Evolutionary conservation across 257 asterid genomes (phyloP).

Genomic region (Plantago elongata): DNA sequence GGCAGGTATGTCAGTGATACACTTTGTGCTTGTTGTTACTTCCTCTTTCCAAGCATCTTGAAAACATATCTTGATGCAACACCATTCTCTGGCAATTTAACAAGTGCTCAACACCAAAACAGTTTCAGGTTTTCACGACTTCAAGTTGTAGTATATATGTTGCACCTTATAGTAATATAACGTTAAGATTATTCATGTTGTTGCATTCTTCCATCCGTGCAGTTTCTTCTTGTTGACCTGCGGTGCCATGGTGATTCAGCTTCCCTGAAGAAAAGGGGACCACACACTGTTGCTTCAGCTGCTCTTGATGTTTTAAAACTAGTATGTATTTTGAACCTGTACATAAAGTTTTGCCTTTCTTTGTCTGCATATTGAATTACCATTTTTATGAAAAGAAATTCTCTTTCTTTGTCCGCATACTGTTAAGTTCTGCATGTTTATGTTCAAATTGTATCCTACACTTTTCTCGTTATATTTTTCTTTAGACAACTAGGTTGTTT

Average conservation of each 20-base stretch:
- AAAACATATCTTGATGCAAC: neutral
- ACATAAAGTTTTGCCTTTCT: neutral
- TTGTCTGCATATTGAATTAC: no score
- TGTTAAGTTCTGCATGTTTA: no score
- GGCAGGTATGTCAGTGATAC: conserved; percentile 60
- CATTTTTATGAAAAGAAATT: no score
- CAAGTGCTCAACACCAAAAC: conserved; percentile 7
- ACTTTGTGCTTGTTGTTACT: conserved; percentile 10
- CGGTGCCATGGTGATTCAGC: conserved; percentile 99
- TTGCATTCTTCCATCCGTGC: conserved; percentile 33
- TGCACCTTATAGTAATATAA: neutral
- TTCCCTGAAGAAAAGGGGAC: conserved; percentile 67
- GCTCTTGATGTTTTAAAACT: conserved; percentile 95
- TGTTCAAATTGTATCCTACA: no score
- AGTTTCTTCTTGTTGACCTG: conserved; percentile 97
- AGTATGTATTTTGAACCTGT: conserved; percentile 39
- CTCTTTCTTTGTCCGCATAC: no score
- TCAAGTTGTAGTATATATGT: conserved; percentile 4
- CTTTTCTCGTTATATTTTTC: no score
- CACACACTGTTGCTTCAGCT: conserved; percentile 87
- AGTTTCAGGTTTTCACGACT: conserved; percentile 3
- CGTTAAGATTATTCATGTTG: conserved; percentile 19
- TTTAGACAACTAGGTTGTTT: no score
- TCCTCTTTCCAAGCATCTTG: neutral
- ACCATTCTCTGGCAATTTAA: conserved; percentile 1